Base-by-base conservation (phyloP, 257 asterid genomes). In the Nemophila menziesii region DNA sequence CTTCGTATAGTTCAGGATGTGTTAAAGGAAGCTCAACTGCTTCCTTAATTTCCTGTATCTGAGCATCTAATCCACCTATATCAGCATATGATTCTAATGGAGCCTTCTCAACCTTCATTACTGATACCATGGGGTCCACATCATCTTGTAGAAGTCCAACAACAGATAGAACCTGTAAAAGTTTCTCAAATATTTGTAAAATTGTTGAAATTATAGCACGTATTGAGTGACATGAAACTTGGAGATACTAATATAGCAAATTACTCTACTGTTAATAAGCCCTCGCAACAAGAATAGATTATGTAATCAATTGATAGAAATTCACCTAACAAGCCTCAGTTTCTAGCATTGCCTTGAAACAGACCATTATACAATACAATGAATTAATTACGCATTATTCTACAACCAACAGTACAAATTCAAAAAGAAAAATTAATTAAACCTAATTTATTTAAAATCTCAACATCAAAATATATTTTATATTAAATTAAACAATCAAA, bases 31-130 rank as follows among this genome's bases (percentile, higher is more conserved):
- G 78, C 54, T 71, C 78, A 20, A 71, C 74, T 27, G 78, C 78
- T 67, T 66, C 78, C 48, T 71, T 71, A 53, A 71, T 71, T 58
- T 71, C 78, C 70, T 71, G 78, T 20, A 71, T 71, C 62, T 71
- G 78, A 11, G 78, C 68, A 48, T 71, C 78, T 37, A 71, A 42
- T 15, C 78, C 78, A 51, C 78, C 78, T 8, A 71, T 71, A 49
- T 84, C 95, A 45, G 89, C 84, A 56, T 86, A 86, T 1, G 97
- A 86, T 67, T 86, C 97, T 75, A 86, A 44, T 1, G 97, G 97
- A 54, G 97, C 94, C 72, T 86, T 86, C 72, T 86, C 97, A 43
- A 86, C 97, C 67, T 86, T 86, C 97, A 82, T 86, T n/a, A 86
- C 94, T 10, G 97, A 86, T 22, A 86, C 97, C 94, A 82, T 79